phyloP scores from a whole-genome alignment of 108 stramenopile species.

The Skeletonema marinoi region DNA sequence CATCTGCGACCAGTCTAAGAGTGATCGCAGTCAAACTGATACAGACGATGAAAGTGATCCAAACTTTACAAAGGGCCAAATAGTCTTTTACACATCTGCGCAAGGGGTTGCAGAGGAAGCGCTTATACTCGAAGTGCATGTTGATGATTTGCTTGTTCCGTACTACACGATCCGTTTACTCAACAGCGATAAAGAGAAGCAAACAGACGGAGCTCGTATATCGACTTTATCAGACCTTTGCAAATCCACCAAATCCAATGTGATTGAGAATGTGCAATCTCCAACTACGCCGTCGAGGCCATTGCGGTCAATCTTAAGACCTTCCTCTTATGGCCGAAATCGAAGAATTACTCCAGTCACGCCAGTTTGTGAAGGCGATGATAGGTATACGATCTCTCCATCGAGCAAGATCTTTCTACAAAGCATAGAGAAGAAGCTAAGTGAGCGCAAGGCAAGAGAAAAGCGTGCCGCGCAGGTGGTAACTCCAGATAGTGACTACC shows the following conservation, averaged over 20 bases:
- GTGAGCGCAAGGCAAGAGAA: neutral
- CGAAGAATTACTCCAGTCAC: neutral
- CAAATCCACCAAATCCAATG: neutral
- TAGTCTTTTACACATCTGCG: neutral
- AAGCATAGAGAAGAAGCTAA: neutral
- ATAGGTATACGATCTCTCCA: neutral
- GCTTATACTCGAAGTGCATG: slow-evolving; percentile 26
- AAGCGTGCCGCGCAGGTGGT: neutral
- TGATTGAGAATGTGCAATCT: neutral
- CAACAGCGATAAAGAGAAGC: slow-evolving; percentile 29
- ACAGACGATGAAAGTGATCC: neutral
- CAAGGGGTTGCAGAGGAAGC: slow-evolving; percentile 7
- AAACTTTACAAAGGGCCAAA: slow-evolving; percentile 5
- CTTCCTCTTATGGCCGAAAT: slow-evolving; percentile 18
- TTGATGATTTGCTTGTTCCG: slow-evolving; percentile 26
- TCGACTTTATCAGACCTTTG: slow-evolving; percentile 1
- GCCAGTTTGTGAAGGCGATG: neutral
- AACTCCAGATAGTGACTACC: neutral
- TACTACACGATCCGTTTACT: slow-evolving; percentile 40
- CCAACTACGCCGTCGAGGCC: neutral
- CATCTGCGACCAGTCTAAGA: neutral
- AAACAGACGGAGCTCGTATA: slow-evolving; percentile 29
- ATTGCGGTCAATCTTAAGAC: slow-evolving; percentile 13
- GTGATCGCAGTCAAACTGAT: neutral
- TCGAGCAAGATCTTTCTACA: neutral